Conservation (phyloP, 768 basidiomycete species). For the Albatrellus ellisii region DNA sequence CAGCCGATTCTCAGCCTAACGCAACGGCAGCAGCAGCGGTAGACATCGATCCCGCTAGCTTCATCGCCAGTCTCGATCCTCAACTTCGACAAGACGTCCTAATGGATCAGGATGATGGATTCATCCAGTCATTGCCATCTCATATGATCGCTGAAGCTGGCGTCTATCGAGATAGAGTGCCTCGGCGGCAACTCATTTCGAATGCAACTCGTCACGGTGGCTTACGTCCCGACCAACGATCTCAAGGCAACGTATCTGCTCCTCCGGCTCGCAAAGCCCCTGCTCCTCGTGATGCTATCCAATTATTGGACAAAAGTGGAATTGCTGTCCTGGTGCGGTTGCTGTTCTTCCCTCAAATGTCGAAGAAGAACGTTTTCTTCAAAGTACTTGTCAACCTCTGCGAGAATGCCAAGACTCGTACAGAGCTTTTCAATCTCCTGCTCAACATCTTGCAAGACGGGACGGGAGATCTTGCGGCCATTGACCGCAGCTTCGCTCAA, state of each 20-base stretch:
- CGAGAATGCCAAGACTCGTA: constrained; percentile 85
- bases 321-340: constrained; percentile 84
- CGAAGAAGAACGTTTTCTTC: constrained; percentile 75
- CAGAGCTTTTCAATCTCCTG: constrained; percentile 87
- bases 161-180: constrained; percentile 42
- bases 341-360: constrained; percentile 91
- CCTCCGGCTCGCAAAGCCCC: constrained; percentile 34
- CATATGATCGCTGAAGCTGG: constrained; percentile 81
- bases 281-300: constrained; percentile 74
- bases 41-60: constrained; percentile 81
- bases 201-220: background rate
- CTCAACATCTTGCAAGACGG: constrained; percentile 94
- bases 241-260: constrained; percentile 12
- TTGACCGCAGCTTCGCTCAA: constrained; percentile 90
- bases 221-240: background rate
- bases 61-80: constrained; percentile 87
- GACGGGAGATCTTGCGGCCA: constrained; percentile 79
- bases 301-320: constrained; percentile 82
- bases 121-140: constrained; percentile 69
- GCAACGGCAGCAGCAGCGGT: constrained; percentile 25
- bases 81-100: constrained; percentile 84
- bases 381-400: constrained; percentile 90
- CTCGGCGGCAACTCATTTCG: background rate
- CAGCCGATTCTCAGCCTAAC: constrained; percentile 22
- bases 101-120: constrained; percentile 77